These are phyloP conservation scores for Azolla pinnata DNA, from an alignment of 75 land plant species.

Conservation along the genomic window DNA sequence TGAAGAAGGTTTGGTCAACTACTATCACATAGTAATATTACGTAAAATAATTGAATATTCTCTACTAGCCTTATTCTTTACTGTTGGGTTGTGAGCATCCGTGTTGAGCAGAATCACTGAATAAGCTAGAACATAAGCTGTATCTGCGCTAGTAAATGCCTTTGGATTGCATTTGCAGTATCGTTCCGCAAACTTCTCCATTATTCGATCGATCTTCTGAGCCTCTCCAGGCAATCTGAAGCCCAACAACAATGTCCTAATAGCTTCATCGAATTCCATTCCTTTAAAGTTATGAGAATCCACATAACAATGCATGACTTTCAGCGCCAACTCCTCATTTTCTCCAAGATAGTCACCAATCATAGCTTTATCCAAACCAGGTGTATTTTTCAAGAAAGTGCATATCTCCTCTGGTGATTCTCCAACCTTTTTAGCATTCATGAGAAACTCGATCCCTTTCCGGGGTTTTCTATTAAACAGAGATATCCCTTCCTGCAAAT, in stretches of 20 bases:
- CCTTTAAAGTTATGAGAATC: conserved; percentile 93
- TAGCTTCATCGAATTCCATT: conserved; percentile 94
- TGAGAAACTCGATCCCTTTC: conserved; percentile 90
- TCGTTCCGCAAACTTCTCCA: conserved; percentile 98
- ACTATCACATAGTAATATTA: too few relatives aligned
- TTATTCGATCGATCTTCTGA: conserved; percentile 96
- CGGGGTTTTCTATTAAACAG: conserved; percentile 93
- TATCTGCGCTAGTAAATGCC: conserved; percentile 92
- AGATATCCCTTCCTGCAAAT: conserved; percentile 84
- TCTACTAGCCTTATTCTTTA: conserved; percentile 70
- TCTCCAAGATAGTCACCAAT: conserved; percentile 98
- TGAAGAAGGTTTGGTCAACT: too few relatives aligned
- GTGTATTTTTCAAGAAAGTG: conserved; percentile 63
- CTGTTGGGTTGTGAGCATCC: conserved; percentile 98
- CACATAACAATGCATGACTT: conserved; percentile 98
- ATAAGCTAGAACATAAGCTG: conserved; percentile 97
- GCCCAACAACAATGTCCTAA: conserved; percentile 70
- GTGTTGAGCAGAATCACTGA: conserved; percentile 98
- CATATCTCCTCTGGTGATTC: conserved; percentile 89
- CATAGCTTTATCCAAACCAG: conserved; percentile 86
- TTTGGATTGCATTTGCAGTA: conserved; percentile 96
- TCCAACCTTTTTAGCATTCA: conserved; percentile 82
- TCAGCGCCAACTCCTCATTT: conserved; percentile 78
- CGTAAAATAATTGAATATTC: too few relatives aligned
- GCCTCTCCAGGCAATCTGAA: conserved; percentile 99